Evolutionary conservation across 2,329 filamentous ascomycete genomes (phyloP), one percentile per base, ranked within the genome.

Genomic region (Periconia sp.): DNA sequence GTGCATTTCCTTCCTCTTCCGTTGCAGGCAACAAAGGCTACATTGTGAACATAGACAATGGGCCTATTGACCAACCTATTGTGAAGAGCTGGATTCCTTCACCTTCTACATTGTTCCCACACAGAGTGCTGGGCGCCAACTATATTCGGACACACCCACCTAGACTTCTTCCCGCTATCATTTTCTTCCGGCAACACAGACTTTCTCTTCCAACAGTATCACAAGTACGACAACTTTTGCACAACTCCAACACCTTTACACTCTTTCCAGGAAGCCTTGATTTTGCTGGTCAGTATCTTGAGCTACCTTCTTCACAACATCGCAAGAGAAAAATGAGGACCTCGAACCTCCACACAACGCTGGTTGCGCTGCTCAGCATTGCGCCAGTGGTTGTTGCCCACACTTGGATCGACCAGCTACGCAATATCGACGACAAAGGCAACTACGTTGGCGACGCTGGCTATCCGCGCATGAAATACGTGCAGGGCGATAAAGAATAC

Each of bases 351-450:
- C 50, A 41, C 6, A 44, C 33, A 37, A 11, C 33, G 33, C 33
- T 37, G 11, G 33, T 61, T 37, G 62, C 53, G 47, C 49, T 69
- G 49, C 6, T 37, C 10, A 58, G 54, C 42, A 55, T 60, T 53
- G 56, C 57, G 5, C 63, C 66, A 5, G 41, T 57, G 20, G 61
- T 59, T 15, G 20, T 60, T 41, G 69, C 63, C 8, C 93, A 97
- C 75, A 88, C 86, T 17, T 97, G 92, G 92, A 82, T 93, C 45
- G 92, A 97, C 74, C 80, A 87, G 64, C 79, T 93, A 47, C 83
- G 80, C 57, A 84, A 85, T 53, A 86, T 97, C 70, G 84, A 85
- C 49, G 72, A 83, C 27, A 89, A 91, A 64, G 92, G 92, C 50
- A 85, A 85, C 33, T 91, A 92, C 69, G 77, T 86, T 18, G 89